Evolutionary conservation across 2,329 filamentous ascomycete species (phyloP).

Genomic region (Hymenoscyphus scutula): DNA sequence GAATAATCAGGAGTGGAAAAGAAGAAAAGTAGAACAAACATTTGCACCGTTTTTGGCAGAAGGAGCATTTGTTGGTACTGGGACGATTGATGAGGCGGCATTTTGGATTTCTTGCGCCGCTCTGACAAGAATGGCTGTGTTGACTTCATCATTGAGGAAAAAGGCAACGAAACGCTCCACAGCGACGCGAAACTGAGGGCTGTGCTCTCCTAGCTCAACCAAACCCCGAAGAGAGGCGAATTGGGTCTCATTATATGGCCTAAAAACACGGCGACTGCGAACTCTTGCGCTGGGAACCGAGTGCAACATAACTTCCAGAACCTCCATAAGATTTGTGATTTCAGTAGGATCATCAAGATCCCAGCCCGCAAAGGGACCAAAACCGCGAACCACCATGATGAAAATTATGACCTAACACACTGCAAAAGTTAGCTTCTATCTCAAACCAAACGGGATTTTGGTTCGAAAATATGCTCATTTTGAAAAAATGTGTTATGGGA

Average conservation of each 20-base stretch:
- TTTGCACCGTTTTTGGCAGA: no score
- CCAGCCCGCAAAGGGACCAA: background rate
- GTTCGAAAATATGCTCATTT: background rate
- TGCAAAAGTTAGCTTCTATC: background rate
- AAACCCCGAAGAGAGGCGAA: background rate
- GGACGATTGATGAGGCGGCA: no score
- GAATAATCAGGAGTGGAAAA: no score
- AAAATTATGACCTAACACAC: background rate
- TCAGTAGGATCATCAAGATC: background rate
- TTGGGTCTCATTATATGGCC: background rate
- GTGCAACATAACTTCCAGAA: background rate
- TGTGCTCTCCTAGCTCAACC: no score
- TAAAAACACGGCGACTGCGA: background rate
- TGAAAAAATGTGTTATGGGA: no score
- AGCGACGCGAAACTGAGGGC: no score
- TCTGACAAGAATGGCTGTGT: no score
- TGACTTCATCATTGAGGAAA: no score
- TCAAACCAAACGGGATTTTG: background rate
- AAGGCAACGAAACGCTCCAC: no score
- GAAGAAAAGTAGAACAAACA: no score
- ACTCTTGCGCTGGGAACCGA: background rate
- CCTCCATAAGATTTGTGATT: background rate
- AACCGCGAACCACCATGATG: background rate
- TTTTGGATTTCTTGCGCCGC: no score
- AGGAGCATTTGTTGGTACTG: no score